A percentile compares a stretch with the other conserved stretches of the same genome.
These are phyloP conservation scores for Aspergillus sp. DNA, from an alignment of 2,329 filamentous ascomycete genomes.

Conservation along the genomic window DNA sequence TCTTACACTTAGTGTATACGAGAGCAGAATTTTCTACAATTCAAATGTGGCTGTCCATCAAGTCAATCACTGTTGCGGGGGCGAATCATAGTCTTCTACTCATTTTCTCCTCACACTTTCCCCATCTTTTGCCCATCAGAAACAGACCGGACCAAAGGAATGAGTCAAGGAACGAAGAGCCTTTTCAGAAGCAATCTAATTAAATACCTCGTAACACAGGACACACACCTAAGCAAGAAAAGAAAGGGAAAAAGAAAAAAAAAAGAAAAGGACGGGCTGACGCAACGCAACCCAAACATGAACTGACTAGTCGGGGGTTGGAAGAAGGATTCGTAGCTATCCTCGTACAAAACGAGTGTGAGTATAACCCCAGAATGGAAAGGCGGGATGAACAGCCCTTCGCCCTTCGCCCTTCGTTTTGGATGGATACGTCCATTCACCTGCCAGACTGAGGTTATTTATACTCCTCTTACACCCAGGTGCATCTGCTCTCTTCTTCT, in stretches of 20 bases:
- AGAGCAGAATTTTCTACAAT: too few relatives aligned
- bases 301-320: neutral
- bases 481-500: neutral
- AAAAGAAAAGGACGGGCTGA: neutral
- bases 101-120: too few relatives aligned
- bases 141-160: too few relatives aligned
- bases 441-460: neutral
- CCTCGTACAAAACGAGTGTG: neutral
- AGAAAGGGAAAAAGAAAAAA: neutral
- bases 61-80: too few relatives aligned
- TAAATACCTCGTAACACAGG: too few relatives aligned
- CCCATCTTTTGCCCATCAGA: too few relatives aligned
- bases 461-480: neutral
- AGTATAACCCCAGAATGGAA: neutral
- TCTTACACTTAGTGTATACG: too few relatives aligned
- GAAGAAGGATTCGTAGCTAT: too few relatives aligned
- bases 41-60: too few relatives aligned
- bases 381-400: neutral
- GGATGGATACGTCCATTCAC: neutral
- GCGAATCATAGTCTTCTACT: too few relatives aligned
- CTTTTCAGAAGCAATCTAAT: too few relatives aligned
- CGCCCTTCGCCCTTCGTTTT: neutral
- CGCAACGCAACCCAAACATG: neutral
- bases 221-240: neutral
- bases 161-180: too few relatives aligned